A percentile compares a stretch with the other conserved stretches of the same genome.
Evolutionary conservation across 2,329 filamentous ascomycete species (phyloP).

Genomic region (Cytospora leucostoma): DNA sequence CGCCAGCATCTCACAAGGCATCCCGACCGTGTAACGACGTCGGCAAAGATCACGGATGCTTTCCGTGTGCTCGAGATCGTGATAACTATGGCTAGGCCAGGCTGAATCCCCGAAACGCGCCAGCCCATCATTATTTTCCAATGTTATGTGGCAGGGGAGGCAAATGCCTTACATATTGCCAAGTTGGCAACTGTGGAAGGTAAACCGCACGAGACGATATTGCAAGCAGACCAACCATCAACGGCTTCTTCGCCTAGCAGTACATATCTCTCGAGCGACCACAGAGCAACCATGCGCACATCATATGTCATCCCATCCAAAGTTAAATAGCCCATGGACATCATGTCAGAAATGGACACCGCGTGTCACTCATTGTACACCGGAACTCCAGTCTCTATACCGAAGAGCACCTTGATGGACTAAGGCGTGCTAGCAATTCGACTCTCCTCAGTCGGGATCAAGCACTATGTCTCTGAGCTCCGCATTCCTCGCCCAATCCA

Average conservation of each 20-base stretch:
- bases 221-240: not conserved
- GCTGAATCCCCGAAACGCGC: not conserved
- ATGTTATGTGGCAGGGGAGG: not conserved
- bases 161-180: not conserved
- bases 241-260: not conserved
- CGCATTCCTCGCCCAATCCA: slow-evolving; percentile 76
- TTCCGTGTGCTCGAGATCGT: not conserved
- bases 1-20: not conserved
- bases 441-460: slow-evolving; percentile 55
- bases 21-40: not conserved
- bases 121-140: not conserved
- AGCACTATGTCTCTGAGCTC: slow-evolving; percentile 70
- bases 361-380: not conserved
- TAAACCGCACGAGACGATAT: not conserved
- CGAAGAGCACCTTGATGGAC: not conserved
- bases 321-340: not conserved
- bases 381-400: not conserved
- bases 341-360: not conserved
- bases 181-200: not conserved
- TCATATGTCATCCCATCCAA: not conserved
- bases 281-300: not conserved
- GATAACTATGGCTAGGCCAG: not conserved
- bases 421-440: not conserved
- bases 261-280: not conserved
- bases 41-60: not conserved